Percentiles rank a stretch among this genome's conserved stretches.
phyloP scores from a whole-genome alignment of 2,329 filamentous ascomycete genomes.

The Rhynchosporium graminicola region DNA sequence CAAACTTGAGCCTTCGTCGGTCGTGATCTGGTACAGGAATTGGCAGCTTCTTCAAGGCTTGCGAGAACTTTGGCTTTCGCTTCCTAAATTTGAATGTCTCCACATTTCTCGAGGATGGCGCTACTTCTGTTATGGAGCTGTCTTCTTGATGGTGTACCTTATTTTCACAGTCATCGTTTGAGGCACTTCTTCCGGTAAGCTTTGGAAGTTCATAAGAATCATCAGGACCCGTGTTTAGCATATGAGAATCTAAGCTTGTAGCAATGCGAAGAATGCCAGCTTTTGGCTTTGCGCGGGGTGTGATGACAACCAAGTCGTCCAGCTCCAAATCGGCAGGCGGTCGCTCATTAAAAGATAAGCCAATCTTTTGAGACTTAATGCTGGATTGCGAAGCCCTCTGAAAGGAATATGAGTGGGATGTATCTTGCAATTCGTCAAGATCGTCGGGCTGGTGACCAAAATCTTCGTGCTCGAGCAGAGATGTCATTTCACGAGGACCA shows the following conservation, averaged over 20 bases:
- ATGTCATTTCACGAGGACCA: background rate
- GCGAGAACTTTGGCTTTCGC: constrained; percentile 23
- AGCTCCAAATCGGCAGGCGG: constrained; percentile 20
- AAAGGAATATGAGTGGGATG: constrained; percentile 13
- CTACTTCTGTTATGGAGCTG: constrained; percentile 38
- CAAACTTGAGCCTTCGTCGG: background rate
- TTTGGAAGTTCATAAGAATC: constrained; percentile 13
- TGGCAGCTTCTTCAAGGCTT: background rate
- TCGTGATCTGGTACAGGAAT: background rate
- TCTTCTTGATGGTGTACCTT: constrained; percentile 19
- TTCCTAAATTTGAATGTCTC: constrained; percentile 38
- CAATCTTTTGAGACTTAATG: constrained; percentile 4
- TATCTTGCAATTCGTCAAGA: constrained; percentile 21
- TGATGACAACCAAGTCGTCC: constrained; percentile 19
- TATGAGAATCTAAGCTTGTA: background rate
- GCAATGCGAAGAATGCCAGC: background rate
- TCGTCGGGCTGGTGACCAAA: constrained; percentile 12
- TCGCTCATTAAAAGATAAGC: background rate
- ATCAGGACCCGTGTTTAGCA: background rate
- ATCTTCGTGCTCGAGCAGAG: background rate
- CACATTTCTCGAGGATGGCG: constrained; percentile 37
- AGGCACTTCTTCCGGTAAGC: background rate
- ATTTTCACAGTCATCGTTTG: background rate
- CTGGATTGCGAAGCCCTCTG: background rate
- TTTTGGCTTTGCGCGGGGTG: constrained; percentile 6